Conservation (phyloP, 257 asterid species). For the Petunia secreta region DNA sequence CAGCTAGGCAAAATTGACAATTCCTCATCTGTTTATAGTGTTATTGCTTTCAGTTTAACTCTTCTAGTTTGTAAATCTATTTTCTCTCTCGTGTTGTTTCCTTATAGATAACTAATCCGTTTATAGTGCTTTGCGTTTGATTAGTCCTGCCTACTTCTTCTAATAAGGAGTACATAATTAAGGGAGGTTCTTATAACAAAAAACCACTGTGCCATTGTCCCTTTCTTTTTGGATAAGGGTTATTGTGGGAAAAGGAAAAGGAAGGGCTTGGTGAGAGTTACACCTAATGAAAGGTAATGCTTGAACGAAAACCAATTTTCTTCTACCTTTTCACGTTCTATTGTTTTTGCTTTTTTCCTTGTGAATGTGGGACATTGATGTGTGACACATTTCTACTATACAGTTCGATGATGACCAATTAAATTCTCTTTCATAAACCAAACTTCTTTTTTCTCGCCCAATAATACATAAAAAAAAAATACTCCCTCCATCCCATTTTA, state of each 20-base stretch:
- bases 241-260: neutral
- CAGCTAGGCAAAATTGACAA: no score
- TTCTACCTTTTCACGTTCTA: neutral
- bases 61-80: no score
- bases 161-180: no score
- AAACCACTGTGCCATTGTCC: neutral
- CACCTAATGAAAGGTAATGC: neutral
- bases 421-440: neutral
- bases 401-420: neutral
- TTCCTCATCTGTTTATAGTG: no score
- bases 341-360: neutral
- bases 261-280: neutral
- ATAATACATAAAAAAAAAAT: neutral
- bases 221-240: neutral
- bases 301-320: neutral
- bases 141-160: neutral
- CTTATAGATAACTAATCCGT: neutral
- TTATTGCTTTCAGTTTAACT: neutral
- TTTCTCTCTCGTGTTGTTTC: no score
- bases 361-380: neutral
- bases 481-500: no score
- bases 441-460: neutral
- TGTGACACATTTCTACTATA: neutral
- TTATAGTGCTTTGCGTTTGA: neutral
- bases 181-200: neutral